These are phyloP conservation scores for Globisporangium paroecandrum DNA, from an alignment of 352 stramenopile genomes.

Conservation along the genomic window DNA sequence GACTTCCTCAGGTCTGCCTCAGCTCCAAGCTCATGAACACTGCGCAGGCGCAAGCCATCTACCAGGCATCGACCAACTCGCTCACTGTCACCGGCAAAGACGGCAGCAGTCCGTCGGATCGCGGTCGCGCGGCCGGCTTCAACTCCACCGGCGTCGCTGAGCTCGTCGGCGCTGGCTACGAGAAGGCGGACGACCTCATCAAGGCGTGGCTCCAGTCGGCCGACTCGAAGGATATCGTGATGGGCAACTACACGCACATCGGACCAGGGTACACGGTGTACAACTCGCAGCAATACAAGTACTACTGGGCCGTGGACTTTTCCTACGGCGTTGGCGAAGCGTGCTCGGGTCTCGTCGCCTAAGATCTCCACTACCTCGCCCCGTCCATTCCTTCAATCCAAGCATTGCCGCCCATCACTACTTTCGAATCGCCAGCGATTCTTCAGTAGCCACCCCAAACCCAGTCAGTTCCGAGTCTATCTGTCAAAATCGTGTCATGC, in stretches of 20 bases:
- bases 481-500: not conserved
- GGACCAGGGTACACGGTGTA: conserved; percentile 27
- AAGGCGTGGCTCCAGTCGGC: conserved; percentile 23
- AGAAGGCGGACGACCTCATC: conserved; percentile 16
- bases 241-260: conserved; percentile 31
- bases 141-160: conserved; percentile 31
- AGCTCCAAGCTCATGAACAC: conserved; percentile 25
- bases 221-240: conserved; percentile 16
- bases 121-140: conserved; percentile 22
- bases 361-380: not conserved
- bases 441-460: not conserved
- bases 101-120: conserved; percentile 21
- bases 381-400: not conserved
- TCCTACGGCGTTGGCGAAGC: not conserved
- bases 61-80: conserved; percentile 21
- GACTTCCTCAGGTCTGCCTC: conserved; percentile 13
- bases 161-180: conserved; percentile 27
- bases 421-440: not conserved
- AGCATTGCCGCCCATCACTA: not conserved
- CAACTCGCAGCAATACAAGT: conserved; percentile 21
- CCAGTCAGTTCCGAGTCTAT: not conserved
- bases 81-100: conserved; percentile 18
- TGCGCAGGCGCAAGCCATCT: conserved; percentile 22
- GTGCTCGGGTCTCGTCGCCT: conserved; percentile 15
- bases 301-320: conserved; percentile 33